These are phyloP conservation scores for Aquilaria malaccensis DNA, from an alignment of 345 rosid genomes.

Conservation along the genomic window DNA sequence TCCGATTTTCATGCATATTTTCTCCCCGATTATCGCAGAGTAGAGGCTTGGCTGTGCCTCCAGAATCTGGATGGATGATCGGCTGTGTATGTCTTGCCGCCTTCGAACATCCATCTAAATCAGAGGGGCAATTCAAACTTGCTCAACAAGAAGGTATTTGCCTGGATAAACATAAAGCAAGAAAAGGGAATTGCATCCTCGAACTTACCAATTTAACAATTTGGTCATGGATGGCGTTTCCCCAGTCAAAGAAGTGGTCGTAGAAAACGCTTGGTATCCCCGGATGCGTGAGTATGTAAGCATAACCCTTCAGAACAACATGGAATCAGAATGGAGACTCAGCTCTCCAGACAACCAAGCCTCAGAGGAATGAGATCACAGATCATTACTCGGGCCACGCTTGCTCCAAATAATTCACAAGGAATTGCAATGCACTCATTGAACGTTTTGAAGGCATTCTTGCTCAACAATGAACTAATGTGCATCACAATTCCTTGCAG, in stretches of 20 bases:
- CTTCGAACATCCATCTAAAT: constrained; percentile 56
- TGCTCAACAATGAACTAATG: too few species aligned
- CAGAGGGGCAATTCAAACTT: neutral
- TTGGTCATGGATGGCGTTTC: constrained; percentile 54
- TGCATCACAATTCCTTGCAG: too few species aligned
- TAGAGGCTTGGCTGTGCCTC: constrained; percentile 68
- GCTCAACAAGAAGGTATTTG: neutral
- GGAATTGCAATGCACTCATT: too few species aligned
- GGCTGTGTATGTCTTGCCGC: constrained; percentile 55
- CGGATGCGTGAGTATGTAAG: constrained; percentile 89
- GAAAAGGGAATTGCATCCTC: neutral
- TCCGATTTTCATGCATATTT: constrained; percentile 79
- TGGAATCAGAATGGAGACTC: neutral
- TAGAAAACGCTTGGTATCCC: constrained; percentile 85
- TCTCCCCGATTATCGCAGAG: constrained; percentile 70
- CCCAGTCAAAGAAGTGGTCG: constrained; percentile 84
- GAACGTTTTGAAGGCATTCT: too few species aligned
- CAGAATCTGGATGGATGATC: constrained; percentile 49
- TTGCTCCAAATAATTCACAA: too few species aligned
- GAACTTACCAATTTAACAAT: constrained; percentile 61
- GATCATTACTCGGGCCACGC: neutral
- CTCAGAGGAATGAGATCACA: neutral
- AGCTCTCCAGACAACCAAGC: neutral
- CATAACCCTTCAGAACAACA: constrained; percentile 54
- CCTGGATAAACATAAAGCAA: neutral